A percentile compares a stretch with the other conserved stretches of the same genome.
phyloP scores from a whole-genome alignment of 2,329 filamentous ascomycete species.

The Trichoderma hamatum region DNA sequence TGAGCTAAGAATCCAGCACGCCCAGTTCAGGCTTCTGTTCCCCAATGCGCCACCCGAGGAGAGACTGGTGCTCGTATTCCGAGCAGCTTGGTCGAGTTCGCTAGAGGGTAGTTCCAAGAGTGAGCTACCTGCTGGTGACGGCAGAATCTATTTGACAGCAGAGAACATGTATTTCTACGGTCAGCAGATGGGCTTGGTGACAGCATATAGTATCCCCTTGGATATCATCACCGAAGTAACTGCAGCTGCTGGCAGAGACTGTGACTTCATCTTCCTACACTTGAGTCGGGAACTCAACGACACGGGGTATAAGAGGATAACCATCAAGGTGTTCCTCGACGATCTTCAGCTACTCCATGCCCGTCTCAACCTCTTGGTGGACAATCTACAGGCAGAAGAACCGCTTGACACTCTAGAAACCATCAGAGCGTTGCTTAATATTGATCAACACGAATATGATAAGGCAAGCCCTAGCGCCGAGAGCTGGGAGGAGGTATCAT shows the following conservation, averaged over 20 bases:
- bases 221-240: conserved; percentile 85
- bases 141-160: conserved; percentile 84
- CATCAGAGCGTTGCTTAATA: conserved; percentile 70
- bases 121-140: conserved; percentile 58
- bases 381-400: conserved; percentile 74
- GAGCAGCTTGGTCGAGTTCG: conserved; percentile 76
- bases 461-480: conserved; percentile 72
- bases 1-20: conserved; percentile 82
- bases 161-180: conserved; percentile 95
- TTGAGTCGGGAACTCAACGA: conserved; percentile 64
- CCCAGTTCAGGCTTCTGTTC: conserved; percentile 91
- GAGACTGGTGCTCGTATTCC: conserved; percentile 87
- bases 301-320: conserved; percentile 71
- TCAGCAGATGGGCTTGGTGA: conserved; percentile 86
- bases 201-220: conserved; percentile 77
- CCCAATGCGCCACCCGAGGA: conserved; percentile 76
- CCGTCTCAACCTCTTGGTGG: conserved; percentile 82
- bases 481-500: conserved; percentile 85
- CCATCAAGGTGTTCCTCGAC: conserved; percentile 91
- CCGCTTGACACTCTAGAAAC: conserved; percentile 69
- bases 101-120: conserved; percentile 47
- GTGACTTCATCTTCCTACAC: conserved; percentile 90
- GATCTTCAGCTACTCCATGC: conserved; percentile 80
- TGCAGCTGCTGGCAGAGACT: conserved; percentile 84
- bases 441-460: conserved; percentile 67